These are phyloP conservation scores for Aspergillus incahuasiensis DNA, from an alignment of 495 filamentous ascomycete genomes.

Conservation along the genomic window DNA sequence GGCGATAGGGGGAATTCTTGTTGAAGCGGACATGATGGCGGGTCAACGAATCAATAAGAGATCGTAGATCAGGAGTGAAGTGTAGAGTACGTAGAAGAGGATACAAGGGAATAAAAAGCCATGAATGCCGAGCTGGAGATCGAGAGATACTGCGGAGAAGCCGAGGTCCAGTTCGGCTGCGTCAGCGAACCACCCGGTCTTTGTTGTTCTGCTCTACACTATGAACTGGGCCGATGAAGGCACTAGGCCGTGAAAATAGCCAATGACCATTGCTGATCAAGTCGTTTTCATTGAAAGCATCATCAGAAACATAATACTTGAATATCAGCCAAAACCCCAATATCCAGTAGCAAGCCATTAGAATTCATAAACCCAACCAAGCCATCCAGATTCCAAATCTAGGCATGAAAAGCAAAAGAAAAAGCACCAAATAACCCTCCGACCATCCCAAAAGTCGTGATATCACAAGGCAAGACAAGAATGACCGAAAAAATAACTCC, in stretches of 20 bases:
- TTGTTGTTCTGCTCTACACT: background rate
- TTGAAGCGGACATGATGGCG: slow-evolving; percentile 48
- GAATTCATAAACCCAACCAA: background rate
- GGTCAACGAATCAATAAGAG: background rate
- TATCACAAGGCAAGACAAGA: background rate
- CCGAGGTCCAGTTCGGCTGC: slow-evolving; percentile 18
- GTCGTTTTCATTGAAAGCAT: background rate
- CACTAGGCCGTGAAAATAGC: background rate
- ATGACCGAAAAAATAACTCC: slow-evolving; percentile 8
- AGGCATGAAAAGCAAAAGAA: slow-evolving; percentile 8
- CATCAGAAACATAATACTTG: background rate
- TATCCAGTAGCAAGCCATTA: background rate
- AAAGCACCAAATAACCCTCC: background rate
- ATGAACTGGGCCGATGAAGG: background rate
- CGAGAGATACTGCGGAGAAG: slow-evolving; percentile 15
- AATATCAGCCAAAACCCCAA: slow-evolving; percentile 2
- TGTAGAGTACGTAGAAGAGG: background rate
- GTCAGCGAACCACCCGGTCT: background rate
- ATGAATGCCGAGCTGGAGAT: background rate
- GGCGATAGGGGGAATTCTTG: slow-evolving; percentile 64
- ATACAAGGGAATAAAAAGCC: slow-evolving; percentile 6
- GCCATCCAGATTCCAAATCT: slow-evolving; percentile 5
- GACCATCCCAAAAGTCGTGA: slow-evolving; percentile 8
- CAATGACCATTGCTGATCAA: background rate
- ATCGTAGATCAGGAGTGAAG: background rate